Conservation (phyloP, 164 flowering plant species). For the Tinospora cordifolia region DNA sequence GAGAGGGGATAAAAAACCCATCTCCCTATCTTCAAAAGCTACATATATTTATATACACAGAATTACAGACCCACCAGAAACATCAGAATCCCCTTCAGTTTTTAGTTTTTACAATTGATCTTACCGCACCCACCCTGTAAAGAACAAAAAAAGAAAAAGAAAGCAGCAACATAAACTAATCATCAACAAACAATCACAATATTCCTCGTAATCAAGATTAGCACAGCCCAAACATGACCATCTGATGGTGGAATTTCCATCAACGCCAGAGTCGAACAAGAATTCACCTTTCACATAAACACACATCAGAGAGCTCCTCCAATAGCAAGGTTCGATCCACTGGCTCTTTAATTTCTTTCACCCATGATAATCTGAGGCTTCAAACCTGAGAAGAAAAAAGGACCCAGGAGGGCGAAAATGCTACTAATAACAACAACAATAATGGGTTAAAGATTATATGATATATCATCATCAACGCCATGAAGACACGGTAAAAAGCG, state of each 20-base stretch:
- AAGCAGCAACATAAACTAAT: not conserved
- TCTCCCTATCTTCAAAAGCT: not conserved
- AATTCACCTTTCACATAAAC: not conserved
- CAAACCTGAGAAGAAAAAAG: too few relatives aligned
- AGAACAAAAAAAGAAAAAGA: not conserved
- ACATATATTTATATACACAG: not conserved
- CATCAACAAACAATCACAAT: not conserved
- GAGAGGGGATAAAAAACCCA: not conserved
- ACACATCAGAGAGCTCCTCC: not conserved
- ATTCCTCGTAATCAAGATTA: not conserved
- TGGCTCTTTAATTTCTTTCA: too few relatives aligned
- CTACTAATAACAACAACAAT: not conserved
- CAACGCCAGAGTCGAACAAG: not conserved
- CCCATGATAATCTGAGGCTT: too few relatives aligned
- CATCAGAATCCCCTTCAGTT: not conserved
- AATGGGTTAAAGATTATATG: not conserved
- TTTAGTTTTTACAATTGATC: conserved; percentile 8
- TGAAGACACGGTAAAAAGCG: conserved; percentile 80
- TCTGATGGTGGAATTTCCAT: too few relatives aligned
- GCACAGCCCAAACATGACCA: not conserved
- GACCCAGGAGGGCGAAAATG: too few relatives aligned
- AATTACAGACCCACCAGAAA: conserved; percentile 4
- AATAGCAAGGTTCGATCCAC: not conserved
- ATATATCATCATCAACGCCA: conserved; percentile 50
- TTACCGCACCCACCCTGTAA: not conserved